Conservation (phyloP, 805 yeast species). For the Starmerella floricola region DNA sequence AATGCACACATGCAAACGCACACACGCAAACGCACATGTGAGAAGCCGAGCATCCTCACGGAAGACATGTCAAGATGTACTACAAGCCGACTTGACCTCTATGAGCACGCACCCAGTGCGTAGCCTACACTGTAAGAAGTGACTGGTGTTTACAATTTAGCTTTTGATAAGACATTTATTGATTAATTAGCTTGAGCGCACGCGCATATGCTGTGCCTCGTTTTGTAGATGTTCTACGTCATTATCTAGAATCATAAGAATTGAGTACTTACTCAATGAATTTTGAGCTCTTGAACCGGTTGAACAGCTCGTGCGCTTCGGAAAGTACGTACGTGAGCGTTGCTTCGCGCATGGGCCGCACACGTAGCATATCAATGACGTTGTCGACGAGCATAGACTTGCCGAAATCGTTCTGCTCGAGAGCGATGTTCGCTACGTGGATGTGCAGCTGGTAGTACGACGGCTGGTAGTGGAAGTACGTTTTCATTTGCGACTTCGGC, state of each 20-base stretch:
- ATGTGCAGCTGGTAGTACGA: constrained; percentile 92
- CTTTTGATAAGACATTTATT: no score
- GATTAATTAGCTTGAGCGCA: no score
- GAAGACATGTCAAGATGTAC: no score
- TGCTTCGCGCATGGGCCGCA: constrained; percentile 40
- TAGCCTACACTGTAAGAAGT: no score
- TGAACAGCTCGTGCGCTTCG: constrained; percentile 58
- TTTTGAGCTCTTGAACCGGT: not conserved
- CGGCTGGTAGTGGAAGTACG: constrained; percentile 86
- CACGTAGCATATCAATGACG: constrained; percentile 55
- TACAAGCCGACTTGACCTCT: no score
- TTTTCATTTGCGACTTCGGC: constrained; percentile 45
- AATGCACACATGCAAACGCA: no score
- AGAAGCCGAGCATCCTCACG: no score
- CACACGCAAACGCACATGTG: no score
- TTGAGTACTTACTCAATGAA: not conserved
- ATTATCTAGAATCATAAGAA: not conserved
- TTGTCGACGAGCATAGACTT: constrained; percentile 74
- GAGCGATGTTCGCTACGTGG: constrained; percentile 67
- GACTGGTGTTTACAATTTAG: no score
- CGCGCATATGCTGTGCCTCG: no score
- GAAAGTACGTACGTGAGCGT: constrained; percentile 58
- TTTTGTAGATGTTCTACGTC: no score
- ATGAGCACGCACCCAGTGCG: no score
- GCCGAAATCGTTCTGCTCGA: constrained; percentile 63